Conservation (phyloP, 2,329 filamentous ascomycete genomes). For the Leptographium procerum region DNA sequence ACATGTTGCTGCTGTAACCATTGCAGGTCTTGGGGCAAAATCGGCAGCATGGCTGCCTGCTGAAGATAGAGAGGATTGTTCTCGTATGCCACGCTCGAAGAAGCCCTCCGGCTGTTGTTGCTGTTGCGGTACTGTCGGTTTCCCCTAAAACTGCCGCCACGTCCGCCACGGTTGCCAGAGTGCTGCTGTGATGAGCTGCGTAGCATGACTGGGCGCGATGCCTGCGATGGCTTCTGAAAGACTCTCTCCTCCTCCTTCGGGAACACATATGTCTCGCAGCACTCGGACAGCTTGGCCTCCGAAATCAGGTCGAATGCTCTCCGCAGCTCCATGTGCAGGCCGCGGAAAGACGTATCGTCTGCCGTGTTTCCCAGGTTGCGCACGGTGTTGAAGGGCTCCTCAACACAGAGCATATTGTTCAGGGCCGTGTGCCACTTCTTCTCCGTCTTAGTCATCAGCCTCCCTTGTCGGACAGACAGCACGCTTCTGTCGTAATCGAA, state of each 20-base stretch:
- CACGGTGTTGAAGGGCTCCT: slow-evolving; percentile 86
- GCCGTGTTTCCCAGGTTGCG: slow-evolving; percentile 93
- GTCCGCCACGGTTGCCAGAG: slow-evolving; percentile 31
- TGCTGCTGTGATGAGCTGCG: slow-evolving; percentile 52
- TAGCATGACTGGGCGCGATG: slow-evolving; percentile 43
- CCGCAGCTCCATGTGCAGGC: slow-evolving; percentile 79
- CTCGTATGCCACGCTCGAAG: slow-evolving; percentile 43
- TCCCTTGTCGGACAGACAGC: slow-evolving; percentile 75
- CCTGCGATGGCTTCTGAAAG: slow-evolving; percentile 44
- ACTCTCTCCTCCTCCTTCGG: slow-evolving; percentile 67
- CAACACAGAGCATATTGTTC: slow-evolving; percentile 83
- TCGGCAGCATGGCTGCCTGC: slow-evolving; percentile 26
- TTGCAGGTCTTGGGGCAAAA: slow-evolving; percentile 33
- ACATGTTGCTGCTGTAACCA: slow-evolving; percentile 35
- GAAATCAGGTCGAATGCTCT: slow-evolving; percentile 77
- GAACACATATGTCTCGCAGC: slow-evolving; percentile 79
- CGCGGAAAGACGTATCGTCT: slow-evolving; percentile 86
- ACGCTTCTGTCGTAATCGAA: slow-evolving; percentile 79
- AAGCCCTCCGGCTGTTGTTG: slow-evolving; percentile 38
- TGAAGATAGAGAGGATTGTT: slow-evolving; percentile 30
- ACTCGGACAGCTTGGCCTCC: slow-evolving; percentile 66
- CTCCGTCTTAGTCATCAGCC: slow-evolving; percentile 64
- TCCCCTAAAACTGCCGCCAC: slow-evolving; percentile 37
- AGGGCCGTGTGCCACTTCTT: slow-evolving; percentile 77
- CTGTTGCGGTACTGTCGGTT: slow-evolving; percentile 34